These are phyloP conservation scores for Spathaspora gorwiae DNA, from an alignment of 805 yeast species.

Conservation along the genomic window DNA sequence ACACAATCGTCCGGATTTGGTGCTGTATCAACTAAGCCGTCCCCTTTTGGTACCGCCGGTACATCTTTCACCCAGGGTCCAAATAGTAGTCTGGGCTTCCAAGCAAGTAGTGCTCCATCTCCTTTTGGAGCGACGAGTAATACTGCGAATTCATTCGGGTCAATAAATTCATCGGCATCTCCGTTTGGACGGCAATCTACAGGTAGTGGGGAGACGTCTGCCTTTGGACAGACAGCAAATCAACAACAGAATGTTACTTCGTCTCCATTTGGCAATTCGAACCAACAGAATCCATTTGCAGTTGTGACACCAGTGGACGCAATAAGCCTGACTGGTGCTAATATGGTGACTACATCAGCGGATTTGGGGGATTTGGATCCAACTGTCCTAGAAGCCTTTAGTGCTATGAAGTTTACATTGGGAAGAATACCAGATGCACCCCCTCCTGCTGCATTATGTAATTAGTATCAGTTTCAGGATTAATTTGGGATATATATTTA, in stretches of 20 bases:
- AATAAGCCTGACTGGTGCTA: conserved; percentile 1
- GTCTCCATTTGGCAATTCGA: not conserved
- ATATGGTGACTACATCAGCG: conserved; percentile 13
- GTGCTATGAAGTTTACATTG: conserved; percentile 43
- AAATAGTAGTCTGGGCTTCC: too few relatives aligned
- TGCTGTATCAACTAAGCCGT: conserved; percentile 3
- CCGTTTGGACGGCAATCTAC: conserved; percentile 7
- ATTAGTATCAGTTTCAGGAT: not conserved
- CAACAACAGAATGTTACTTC: not conserved
- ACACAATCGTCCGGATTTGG: conserved; percentile 5
- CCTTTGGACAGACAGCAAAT: not conserved
- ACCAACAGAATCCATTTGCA: not conserved
- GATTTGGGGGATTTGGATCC: conserved; percentile 39
- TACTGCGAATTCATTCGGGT: conserved; percentile 10
- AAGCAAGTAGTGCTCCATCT: conserved; percentile 6
- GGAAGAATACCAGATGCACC: conserved; percentile 70
- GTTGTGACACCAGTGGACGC: not conserved
- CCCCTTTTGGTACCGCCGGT: conserved; percentile 9
- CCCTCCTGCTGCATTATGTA: conserved; percentile 45
- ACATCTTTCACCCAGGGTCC: not conserved
- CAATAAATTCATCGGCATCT: not conserved
- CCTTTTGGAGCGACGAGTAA: conserved; percentile 15
- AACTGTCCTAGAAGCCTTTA: conserved; percentile 43
- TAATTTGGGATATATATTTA: not conserved
- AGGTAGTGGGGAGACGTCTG: not conserved